Evolutionary conservation across 257 asterid species (phyloP).

Genomic region (Marsdenia floribunda): DNA sequence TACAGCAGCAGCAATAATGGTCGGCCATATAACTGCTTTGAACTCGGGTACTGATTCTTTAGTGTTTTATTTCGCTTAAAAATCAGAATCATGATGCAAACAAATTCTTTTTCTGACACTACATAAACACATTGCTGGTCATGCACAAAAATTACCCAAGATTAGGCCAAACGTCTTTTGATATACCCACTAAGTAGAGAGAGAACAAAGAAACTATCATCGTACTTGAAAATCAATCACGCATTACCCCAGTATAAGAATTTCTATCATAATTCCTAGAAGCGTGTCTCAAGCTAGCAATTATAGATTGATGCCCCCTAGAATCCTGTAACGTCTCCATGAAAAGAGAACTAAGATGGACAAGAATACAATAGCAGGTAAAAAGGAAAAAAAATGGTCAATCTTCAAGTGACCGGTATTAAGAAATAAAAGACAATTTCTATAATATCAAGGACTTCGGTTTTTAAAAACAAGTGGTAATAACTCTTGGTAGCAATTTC

Average conservation of each 20-base stretch:
- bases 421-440: conserved; percentile 13
- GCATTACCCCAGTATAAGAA: conserved; percentile 10
- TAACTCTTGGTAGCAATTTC: not conserved
- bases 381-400: conserved; percentile 9
- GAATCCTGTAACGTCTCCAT: conserved; percentile 6
- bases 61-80: too few relatives aligned
- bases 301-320: not conserved
- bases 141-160: not conserved
- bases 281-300: not conserved
- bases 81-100: too few relatives aligned
- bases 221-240: not conserved
- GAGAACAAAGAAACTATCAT: not conserved
- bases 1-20: too few relatives aligned
- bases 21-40: too few relatives aligned
- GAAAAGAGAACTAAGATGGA: not conserved
- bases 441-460: conserved; percentile 11
- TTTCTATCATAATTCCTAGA: conserved; percentile 9
- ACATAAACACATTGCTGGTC: too few relatives aligned
- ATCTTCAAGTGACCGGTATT: conserved; percentile 27
- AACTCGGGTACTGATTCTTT: too few relatives aligned
- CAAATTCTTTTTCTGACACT: too few relatives aligned
- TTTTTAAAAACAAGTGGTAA: not conserved
- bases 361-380: conserved; percentile 1
- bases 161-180: not conserved
- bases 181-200: not conserved